Base-by-base conservation (phyloP, 805 yeast genomes). In the Lipomyces lipofer region DNA sequence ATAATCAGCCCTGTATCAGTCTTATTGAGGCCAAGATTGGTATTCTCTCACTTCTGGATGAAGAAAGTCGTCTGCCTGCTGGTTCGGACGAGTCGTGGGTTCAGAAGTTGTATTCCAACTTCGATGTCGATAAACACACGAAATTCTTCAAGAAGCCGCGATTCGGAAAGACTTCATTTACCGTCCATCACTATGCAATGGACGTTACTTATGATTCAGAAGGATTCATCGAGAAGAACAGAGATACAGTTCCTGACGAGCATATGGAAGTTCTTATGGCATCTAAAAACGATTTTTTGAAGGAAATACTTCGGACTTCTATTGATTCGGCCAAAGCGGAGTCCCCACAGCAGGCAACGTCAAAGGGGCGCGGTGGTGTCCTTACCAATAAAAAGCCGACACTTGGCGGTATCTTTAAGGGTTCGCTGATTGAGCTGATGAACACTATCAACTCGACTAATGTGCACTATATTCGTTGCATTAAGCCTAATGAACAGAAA, bases 161-260 rank as follows among this genome's bases (percentile, higher is more conserved):
- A 68, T 88, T 92, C 69, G 97, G 99, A 17, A 90, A 87, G 69
- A 81, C 88, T 44, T 88, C 92, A 62, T 92, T 92, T 62, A 83
- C 92, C 52, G 95, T 92, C 51, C 79, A 87, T 53, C 99, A 92
- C 72, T 92, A 92, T 73, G 99, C 99, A 27, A 81, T 89, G 67
- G 97, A 92, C 66, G 99, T 92, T 38, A 75, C 88, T 35, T 92
- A 92, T 69, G 96, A 90, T 66, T 80, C 86, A 39, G 97, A 88
- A 58, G 98, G 98, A 1, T 92, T 92, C 69, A 88, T 92, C 66
- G 99, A 92, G 74, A 92, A 92, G 76, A 92, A 92, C 69, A 83
- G 98, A 75, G 99, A 92, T 71, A 89, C 98, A 6, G 97, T 92
- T 47, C 91, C 96, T 17, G 99, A 92, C 66, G 97, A 96, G 24